Evolutionary conservation across 2,329 filamentous ascomycete species (phyloP).

Genomic region (Aspergillus ibericus): DNA sequence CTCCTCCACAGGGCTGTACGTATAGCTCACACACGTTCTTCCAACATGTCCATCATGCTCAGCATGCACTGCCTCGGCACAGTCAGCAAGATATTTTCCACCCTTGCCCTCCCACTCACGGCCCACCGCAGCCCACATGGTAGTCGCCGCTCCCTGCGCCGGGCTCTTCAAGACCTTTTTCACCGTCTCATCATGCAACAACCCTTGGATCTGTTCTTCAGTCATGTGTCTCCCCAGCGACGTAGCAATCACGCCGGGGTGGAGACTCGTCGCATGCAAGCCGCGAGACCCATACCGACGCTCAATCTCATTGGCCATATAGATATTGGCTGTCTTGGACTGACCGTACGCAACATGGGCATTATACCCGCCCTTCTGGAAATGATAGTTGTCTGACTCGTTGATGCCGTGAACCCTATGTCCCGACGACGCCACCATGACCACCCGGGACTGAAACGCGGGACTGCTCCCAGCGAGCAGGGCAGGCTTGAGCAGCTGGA

Average conservation of each 20-base stretch:
- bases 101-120: constrained; percentile 23
- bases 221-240: background rate
- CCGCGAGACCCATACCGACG: constrained; percentile 48
- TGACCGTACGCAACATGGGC: constrained; percentile 48
- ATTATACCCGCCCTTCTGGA: constrained; percentile 33
- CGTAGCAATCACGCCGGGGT: constrained; percentile 43
- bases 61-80: constrained; percentile 20
- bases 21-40: constrained; percentile 19
- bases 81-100: constrained; percentile 36
- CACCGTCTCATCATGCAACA: constrained; percentile 15
- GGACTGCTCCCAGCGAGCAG: constrained; percentile 27
- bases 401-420: constrained; percentile 39
- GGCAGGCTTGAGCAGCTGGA: constrained; percentile 47
- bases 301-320: constrained; percentile 54
- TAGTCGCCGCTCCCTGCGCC: constrained; percentile 42
- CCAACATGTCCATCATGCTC: constrained; percentile 16
- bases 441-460: constrained; percentile 48
- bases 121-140: background rate
- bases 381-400: constrained; percentile 42
- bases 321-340: constrained; percentile 55
- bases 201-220: background rate
- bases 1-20: constrained; percentile 30
- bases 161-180: constrained; percentile 29
- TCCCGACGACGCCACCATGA: constrained; percentile 47
- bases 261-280: constrained; percentile 47